These are phyloP conservation scores for Wallacemonas sp. DNA, from an alignment of 208 protist genomes.

Conservation along the genomic window DNA sequence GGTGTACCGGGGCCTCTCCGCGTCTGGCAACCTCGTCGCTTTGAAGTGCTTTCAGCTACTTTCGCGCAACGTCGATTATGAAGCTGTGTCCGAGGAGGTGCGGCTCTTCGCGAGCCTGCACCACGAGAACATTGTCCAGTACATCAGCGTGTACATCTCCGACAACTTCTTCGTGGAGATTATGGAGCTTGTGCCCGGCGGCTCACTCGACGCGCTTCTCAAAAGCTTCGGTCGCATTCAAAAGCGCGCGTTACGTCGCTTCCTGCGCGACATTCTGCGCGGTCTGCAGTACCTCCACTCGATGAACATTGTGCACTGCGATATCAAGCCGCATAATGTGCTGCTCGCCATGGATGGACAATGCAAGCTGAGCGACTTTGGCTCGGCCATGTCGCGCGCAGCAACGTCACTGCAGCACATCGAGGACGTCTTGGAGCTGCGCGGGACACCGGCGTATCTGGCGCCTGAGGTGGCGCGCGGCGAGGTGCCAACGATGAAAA, in stretches of 20 bases:
- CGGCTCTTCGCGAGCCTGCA: constrained; percentile 52
- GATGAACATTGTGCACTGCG: constrained; percentile 72
- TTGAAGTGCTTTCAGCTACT: constrained; percentile 73
- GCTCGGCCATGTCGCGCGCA: constrained; percentile 46
- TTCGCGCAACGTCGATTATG: constrained; percentile 43
- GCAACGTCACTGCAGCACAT: constrained; percentile 35
- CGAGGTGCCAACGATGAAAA: constrained; percentile 45
- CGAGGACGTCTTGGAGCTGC: constrained; percentile 59
- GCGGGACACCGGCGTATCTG: constrained; percentile 81
- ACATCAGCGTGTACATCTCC: constrained; percentile 58
- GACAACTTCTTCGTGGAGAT: constrained; percentile 60
- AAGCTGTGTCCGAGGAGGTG: constrained; percentile 59
- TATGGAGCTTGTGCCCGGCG: constrained; percentile 84
- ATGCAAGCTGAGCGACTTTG: constrained; percentile 87
- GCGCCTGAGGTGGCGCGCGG: constrained; percentile 68
- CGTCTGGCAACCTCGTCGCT: constrained; percentile 57
- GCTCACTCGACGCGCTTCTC: constrained; percentile 66
- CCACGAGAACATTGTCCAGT: constrained; percentile 85
- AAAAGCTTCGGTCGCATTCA: constrained; percentile 53
- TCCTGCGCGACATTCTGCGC: constrained; percentile 58
- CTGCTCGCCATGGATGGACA: constrained; percentile 78
- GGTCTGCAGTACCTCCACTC: constrained; percentile 78
- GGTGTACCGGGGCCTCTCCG: constrained; percentile 67
- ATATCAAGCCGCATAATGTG: constrained; percentile 87
- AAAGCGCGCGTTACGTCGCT: constrained; percentile 42